Base-by-base conservation (phyloP, 345 rosid genomes). In the Viola odorata region DNA sequence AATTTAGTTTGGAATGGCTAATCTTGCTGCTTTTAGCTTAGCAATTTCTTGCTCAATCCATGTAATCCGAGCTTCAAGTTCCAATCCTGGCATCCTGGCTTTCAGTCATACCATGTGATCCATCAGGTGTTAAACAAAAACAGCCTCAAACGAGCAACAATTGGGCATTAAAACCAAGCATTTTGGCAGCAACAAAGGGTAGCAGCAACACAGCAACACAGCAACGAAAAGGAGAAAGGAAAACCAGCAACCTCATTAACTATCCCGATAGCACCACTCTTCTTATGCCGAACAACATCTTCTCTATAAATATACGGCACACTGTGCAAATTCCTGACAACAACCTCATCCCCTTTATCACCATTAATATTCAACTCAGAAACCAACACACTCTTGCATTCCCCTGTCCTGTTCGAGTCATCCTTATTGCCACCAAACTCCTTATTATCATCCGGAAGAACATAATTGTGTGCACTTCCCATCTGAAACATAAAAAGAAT, bases 161-260 rank as follows among this genome's bases (percentile, higher is more conserved):
- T n/a, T n/a, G n/a, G n/a, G n/a, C n/a, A n/a, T n/a, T n/a, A n/a
- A n/a, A n/a, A n/a, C n/a, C n/a, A n/a, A n/a, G n/a, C n/a, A n/a
- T n/a, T n/a, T n/a, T n/a, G n/a, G n/a, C n/a, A n/a, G n/a, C n/a
- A n/a, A n/a, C n/a, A n/a, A n/a, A n/a, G n/a, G n/a, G n/a, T n/a
- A n/a, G n/a, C n/a, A n/a, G n/a, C n/a, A n/a, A n/a, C n/a, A n/a
- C n/a, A n/a, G n/a, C n/a, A n/a, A n/a, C n/a, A n/a, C n/a, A n/a
- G n/a, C n/a, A n/a, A n/a, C n/a, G n/a, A n/a, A n/a, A n/a, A n/a
- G n/a, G n/a, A n/a, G n/a, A n/a, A n/a, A n/a, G n/a, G n/a, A n/a
- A n/a, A n/a, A 68, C 91, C 94, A 16, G 92, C 89, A 64, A 86
- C 91, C 73, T 86, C 98, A 58, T 86, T 86, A 45, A 95, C 99